phyloP scores from a whole-genome alignment of 768 basidiomycete species.

The Termitomyces sp. region DNA sequence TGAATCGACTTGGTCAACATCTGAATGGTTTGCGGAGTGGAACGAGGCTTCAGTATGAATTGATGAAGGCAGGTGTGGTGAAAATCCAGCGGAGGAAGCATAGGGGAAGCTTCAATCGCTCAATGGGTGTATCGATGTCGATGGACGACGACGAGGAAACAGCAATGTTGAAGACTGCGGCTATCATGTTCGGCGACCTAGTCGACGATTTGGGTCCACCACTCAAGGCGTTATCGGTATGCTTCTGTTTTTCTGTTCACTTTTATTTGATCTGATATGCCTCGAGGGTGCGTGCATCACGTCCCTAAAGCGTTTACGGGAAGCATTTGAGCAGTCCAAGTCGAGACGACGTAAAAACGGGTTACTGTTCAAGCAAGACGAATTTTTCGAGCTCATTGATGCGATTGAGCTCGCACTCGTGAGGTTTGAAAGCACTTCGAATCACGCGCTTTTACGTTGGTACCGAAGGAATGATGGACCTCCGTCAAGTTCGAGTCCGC shows the following conservation, averaged over 20 bases:
- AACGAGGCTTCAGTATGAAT: conserved; percentile 78
- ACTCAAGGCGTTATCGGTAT: conserved; percentile 67
- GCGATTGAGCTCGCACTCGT: conserved; percentile 66
- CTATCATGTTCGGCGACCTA: conserved; percentile 73
- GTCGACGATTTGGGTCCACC: conserved; percentile 81
- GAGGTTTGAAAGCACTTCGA: conserved; percentile 79
- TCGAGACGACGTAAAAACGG: conserved; percentile 26
- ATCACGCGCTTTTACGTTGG: conserved; percentile 75
- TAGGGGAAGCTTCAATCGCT: conserved; percentile 15
- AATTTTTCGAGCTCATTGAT: conserved; percentile 63
- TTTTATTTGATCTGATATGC: not conserved
- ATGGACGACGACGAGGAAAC: conserved; percentile 31
- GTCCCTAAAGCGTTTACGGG: conserved; percentile 61
- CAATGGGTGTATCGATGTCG: conserved; percentile 9
- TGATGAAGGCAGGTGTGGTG: conserved; percentile 56
- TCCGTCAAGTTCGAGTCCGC: conserved; percentile 7
- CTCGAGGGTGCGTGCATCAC: conserved; percentile 55
- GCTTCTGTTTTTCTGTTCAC: conserved; percentile 19
- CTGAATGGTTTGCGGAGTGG: conserved; percentile 86
- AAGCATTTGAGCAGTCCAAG: conserved; percentile 55
- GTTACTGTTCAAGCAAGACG: conserved; percentile 43
- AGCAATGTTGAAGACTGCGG: conserved; percentile 57
- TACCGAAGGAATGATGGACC: conserved; percentile 54
- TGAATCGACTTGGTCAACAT: conserved; percentile 92
- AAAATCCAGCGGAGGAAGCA: conserved; percentile 18